These are phyloP conservation scores for Alternaria arbusti DNA, from an alignment of 2,329 filamentous ascomycete species.

Conservation along the genomic window DNA sequence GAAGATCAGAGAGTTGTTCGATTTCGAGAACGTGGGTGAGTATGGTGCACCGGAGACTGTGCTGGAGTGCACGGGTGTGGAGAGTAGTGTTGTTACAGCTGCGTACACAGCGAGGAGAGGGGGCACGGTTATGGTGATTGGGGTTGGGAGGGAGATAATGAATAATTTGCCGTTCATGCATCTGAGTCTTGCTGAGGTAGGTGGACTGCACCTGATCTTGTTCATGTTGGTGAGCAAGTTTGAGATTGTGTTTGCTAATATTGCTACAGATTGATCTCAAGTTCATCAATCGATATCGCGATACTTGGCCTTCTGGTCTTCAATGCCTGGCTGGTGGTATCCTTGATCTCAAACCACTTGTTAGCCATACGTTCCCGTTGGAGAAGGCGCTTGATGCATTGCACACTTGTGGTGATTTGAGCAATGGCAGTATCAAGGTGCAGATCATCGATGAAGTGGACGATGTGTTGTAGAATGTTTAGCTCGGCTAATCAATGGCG, in stretches of 20 bases:
- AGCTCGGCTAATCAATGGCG: not conserved
- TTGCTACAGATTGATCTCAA: conserved; percentile 64
- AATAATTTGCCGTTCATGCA: conserved; percentile 73
- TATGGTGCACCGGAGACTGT: conserved; percentile 65
- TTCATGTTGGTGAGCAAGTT: too few relatives aligned
- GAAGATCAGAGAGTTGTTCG: conserved; percentile 62
- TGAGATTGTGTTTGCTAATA: not conserved
- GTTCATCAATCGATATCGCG: conserved; percentile 74
- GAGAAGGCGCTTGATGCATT: conserved; percentile 67
- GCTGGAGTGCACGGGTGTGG: conserved; percentile 70
- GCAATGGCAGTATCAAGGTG: conserved; percentile 65
- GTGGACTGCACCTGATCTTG: not conserved
- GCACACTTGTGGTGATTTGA: conserved; percentile 59
- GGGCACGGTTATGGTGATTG: conserved; percentile 68
- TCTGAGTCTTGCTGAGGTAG: conserved; percentile 65
- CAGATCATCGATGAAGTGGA: conserved; percentile 60
- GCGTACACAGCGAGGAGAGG: conserved; percentile 64
- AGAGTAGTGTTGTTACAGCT: conserved; percentile 67
- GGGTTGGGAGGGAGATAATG: conserved; percentile 67
- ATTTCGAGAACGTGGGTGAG: conserved; percentile 51
- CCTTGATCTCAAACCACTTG: conserved; percentile 66
- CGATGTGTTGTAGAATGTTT: conserved; percentile 22
- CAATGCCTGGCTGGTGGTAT: conserved; percentile 65
- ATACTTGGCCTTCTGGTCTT: conserved; percentile 73
- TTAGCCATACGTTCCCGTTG: conserved; percentile 68